These are phyloP conservation scores for Ogataea kodamae DNA, from an alignment of 805 yeast species.

Conservation along the genomic window DNA sequence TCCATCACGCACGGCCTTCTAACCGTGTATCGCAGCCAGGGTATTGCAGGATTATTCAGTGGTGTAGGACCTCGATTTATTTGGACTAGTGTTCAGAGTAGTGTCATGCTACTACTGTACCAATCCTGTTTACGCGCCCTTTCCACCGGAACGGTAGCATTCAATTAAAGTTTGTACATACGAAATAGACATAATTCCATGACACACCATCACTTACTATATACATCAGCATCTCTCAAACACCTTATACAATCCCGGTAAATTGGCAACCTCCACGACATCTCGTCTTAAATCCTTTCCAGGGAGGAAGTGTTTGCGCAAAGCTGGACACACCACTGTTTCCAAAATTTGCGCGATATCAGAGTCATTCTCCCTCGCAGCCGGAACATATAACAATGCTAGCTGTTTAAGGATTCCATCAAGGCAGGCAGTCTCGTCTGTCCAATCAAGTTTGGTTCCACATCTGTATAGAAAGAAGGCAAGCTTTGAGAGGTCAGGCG, in stretches of 20 bases:
- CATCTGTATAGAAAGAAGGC: conserved; percentile 64
- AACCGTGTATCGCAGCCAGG: conserved; percentile 67
- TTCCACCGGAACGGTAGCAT: conserved; percentile 22
- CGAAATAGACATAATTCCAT: no score
- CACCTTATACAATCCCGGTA: conserved; percentile 87
- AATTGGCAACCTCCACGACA: conserved; percentile 80
- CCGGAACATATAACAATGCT: conserved; percentile 70
- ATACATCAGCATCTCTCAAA: conserved; percentile 77
- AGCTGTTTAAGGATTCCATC: conserved; percentile 62
- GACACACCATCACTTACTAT: no score
- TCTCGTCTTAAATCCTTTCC: conserved; percentile 48
- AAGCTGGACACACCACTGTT: conserved; percentile 55
- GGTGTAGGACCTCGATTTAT: conserved; percentile 97
- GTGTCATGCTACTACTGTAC: conserved; percentile 86
- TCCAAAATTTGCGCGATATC: conserved; percentile 43
- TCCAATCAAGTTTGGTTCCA: conserved; percentile 59
- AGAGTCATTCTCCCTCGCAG: conserved; percentile 31
- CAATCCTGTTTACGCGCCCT: conserved; percentile 67
- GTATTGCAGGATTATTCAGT: conserved; percentile 73
- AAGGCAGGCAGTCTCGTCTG: conserved; percentile 65
- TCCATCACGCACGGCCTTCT: conserved; percentile 51
- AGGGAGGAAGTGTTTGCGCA: conserved; percentile 63
- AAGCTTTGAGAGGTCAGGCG: conserved; percentile 61
- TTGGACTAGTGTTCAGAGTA: conserved; percentile 95
- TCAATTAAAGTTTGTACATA: conserved; percentile 12